These are phyloP conservation scores for Cyclotella baltica DNA, from an alignment of 108 stramenopile species.

Conservation along the genomic window DNA sequence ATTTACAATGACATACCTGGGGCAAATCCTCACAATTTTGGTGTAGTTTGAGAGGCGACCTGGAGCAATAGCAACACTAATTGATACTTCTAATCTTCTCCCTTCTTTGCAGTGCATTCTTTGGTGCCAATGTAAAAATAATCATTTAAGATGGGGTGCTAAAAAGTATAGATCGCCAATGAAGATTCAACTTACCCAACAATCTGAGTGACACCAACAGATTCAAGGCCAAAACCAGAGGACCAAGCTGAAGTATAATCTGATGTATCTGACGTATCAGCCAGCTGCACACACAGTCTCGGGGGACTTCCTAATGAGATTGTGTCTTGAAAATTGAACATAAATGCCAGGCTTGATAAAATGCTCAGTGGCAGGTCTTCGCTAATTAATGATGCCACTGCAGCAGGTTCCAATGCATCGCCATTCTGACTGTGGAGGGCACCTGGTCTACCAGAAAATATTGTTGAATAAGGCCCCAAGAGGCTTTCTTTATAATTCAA, in stretches of 20 bases:
- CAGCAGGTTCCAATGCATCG: slow-evolving; percentile 38
- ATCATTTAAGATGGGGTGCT: neutral
- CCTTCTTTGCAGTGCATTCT: slow-evolving; percentile 89
- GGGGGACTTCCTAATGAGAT: slow-evolving; percentile 70
- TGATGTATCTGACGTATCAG: slow-evolving; percentile 56
- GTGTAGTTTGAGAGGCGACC: slow-evolving; percentile 91
- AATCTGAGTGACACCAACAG: slow-evolving; percentile 96
- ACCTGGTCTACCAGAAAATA: slow-evolving; percentile 84
- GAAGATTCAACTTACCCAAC: slow-evolving; percentile 60
- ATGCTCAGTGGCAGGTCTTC: slow-evolving; percentile 78
- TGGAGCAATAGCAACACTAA: slow-evolving; percentile 87
- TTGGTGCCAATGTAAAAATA: neutral
- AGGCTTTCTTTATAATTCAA: no score
- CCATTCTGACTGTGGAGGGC: slow-evolving; percentile 52
- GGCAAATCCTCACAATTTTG: slow-evolving; percentile 93
- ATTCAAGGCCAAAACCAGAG: slow-evolving; percentile 88
- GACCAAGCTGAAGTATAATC: slow-evolving; percentile 85
- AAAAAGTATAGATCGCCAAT: neutral
- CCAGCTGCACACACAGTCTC: slow-evolving; percentile 81
- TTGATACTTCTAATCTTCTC: slow-evolving; percentile 83
- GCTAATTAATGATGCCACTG: slow-evolving; percentile 62
- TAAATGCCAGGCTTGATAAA: slow-evolving; percentile 81
- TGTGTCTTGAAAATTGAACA: slow-evolving; percentile 95
- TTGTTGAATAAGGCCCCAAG: slow-evolving; percentile 48
- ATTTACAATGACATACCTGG: slow-evolving; percentile 91